These are phyloP conservation scores for Serpula lacrymans DNA, from an alignment of 768 basidiomycete genomes.

Conservation along the genomic window DNA sequence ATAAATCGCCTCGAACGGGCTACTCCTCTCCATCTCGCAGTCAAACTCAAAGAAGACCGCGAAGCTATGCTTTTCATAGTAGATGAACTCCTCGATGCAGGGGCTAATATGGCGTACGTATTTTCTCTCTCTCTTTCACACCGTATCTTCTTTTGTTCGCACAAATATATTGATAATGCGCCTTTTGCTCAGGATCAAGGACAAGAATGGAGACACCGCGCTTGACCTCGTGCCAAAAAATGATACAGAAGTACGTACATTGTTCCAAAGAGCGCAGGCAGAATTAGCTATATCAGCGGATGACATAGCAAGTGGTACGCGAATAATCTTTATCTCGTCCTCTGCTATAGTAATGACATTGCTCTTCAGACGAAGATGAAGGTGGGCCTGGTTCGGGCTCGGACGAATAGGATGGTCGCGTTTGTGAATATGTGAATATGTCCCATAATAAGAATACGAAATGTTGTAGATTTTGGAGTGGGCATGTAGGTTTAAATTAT, in stretches of 20 bases:
- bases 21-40: slow-evolving; percentile 78
- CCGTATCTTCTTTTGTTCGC: not conserved
- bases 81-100: slow-evolving; percentile 71
- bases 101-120: slow-evolving; percentile 65
- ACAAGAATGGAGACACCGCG: slow-evolving; percentile 61
- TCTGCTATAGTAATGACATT: not conserved
- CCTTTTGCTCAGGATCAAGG: slow-evolving; percentile 55
- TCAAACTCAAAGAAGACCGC: slow-evolving; percentile 52
- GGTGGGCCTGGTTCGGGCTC: slow-evolving; percentile 24
- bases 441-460: no score
- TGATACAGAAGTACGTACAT: slow-evolving; percentile 46
- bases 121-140: not conserved
- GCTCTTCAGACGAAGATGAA: slow-evolving; percentile 22
- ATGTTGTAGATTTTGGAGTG: no score
- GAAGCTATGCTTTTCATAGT: slow-evolving; percentile 55
- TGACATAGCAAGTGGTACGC: slow-evolving; percentile 73
- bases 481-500: no score
- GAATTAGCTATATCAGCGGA: slow-evolving; percentile 46
- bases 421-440: no score
- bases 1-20: slow-evolving; percentile 64
- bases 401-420: no score
- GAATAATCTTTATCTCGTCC: not conserved
- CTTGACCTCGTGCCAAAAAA: slow-evolving; percentile 52
- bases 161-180: not conserved
- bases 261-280: slow-evolving; percentile 55